These are phyloP conservation scores for Lactuca saligna DNA, from an alignment of 129 eudicot genomes.

Conservation along the genomic window DNA sequence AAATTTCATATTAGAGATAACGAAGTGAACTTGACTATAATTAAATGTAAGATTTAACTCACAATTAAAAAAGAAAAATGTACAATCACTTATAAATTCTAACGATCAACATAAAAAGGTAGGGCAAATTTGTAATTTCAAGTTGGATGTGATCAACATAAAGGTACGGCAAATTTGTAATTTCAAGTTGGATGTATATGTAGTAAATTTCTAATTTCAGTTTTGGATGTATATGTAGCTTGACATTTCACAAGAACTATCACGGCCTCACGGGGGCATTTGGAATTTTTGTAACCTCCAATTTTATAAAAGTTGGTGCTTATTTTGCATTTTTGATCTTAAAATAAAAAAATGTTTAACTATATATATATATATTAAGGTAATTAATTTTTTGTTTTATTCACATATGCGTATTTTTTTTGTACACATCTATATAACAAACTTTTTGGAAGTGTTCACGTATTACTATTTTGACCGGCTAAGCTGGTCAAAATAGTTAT, in stretches of 20 bases:
- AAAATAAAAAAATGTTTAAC: neutral
- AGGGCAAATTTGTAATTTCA: slow-evolving; percentile 12
- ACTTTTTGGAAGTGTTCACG: too few relatives aligned
- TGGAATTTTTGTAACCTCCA: slow-evolving; percentile 21
- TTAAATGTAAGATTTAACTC: neutral
- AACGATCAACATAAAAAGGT: neutral
- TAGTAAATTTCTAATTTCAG: slow-evolving; percentile 6
- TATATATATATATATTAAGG: too few relatives aligned
- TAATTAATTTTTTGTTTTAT: too few relatives aligned
- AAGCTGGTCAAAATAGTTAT: too few relatives aligned
- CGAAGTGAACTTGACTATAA: neutral
- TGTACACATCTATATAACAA: too few relatives aligned
- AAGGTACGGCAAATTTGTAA: too few relatives aligned
- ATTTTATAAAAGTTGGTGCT: neutral
- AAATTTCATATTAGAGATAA: neutral
- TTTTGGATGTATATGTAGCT: neutral
- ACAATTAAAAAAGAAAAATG: too few relatives aligned
- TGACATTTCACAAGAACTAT: slow-evolving; percentile 27
- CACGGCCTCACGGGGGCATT: slow-evolving; percentile 19
- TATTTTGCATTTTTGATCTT: too few relatives aligned
- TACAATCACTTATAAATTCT: neutral
- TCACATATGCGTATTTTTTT: too few relatives aligned
- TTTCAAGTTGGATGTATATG: too few relatives aligned
- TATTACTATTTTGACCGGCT: too few relatives aligned
- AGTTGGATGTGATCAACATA: neutral